Percentiles rank a stretch among this genome's conserved stretches.
These are phyloP conservation scores for Sporormia fimetaria DNA, from an alignment of 495 filamentous ascomycete genomes.

Conservation along the genomic window DNA sequence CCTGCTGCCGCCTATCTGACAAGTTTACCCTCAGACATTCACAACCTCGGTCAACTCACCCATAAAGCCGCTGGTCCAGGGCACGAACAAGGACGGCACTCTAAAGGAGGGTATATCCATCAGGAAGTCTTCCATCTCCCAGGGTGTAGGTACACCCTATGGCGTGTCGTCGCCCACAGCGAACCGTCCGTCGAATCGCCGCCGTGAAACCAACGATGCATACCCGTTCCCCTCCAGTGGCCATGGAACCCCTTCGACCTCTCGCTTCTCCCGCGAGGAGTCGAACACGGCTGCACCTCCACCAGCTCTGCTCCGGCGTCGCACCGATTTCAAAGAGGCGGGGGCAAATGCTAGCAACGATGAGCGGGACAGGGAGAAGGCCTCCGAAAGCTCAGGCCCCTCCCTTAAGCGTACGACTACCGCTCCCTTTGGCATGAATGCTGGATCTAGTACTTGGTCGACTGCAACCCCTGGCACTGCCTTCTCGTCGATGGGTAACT, in stretches of 20 bases:
- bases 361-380: constrained; percentile 39
- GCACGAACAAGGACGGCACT: constrained; percentile 55
- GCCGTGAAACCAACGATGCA: constrained; percentile 80
- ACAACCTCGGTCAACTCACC: constrained; percentile 81
- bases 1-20: constrained; percentile 2
- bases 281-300: constrained; percentile 48
- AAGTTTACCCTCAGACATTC: constrained; percentile 47
- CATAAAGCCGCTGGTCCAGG: constrained; percentile 70
- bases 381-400: constrained; percentile 40
- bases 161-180: constrained; percentile 51
- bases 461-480: constrained; percentile 45
- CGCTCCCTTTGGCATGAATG: constrained; percentile 42
- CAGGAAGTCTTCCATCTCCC: constrained; percentile 70
- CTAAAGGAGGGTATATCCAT: constrained; percentile 41
- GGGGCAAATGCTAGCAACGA: constrained; percentile 32
- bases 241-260: constrained; percentile 40
- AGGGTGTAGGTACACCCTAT: constrained; percentile 39
- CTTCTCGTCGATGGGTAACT: constrained; percentile 67
- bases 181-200: constrained; percentile 58
- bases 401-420: constrained; percentile 66
- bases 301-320: constrained; percentile 58
- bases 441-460: constrained; percentile 60
- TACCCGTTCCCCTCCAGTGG: constrained; percentile 42
- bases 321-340: constrained; percentile 53
- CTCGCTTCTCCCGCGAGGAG: constrained; percentile 50